These are phyloP conservation scores for Kluyveromyces marxianus DNA, from an alignment of 1,139 yeast species.

Conservation along the genomic window DNA sequence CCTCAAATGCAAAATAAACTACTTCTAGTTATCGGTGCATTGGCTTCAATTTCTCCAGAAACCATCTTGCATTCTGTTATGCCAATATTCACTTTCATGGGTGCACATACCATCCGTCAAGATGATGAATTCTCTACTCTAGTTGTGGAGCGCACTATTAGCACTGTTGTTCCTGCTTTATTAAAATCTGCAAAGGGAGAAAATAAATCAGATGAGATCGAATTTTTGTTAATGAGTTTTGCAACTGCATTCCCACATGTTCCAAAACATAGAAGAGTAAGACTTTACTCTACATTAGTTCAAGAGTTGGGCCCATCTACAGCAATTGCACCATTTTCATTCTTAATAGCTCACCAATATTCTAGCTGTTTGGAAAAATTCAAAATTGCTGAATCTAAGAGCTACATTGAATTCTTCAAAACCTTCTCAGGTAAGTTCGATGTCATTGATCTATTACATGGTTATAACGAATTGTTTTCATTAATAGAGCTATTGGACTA, in stretches of 20 bases:
- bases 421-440: conserved; percentile 61
- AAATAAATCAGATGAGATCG: conserved; percentile 56
- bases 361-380: conserved; percentile 46
- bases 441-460: conserved; percentile 59
- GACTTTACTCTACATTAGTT: conserved; percentile 70
- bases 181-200: conserved; percentile 47
- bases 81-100: conserved; percentile 99
- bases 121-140: conserved; percentile 92
- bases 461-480: conserved; percentile 48
- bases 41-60: conserved; percentile 87
- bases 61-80: conserved; percentile 88
- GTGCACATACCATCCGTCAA: conserved; percentile 93
- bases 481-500: conserved; percentile 48
- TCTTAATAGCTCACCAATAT: conserved; percentile 75
- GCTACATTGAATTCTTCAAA: conserved; percentile 62
- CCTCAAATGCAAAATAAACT: conserved; percentile 93
- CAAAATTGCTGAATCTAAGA: conserved; percentile 56
- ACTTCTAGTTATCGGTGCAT: conserved; percentile 73
- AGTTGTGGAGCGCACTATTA: conserved; percentile 87
- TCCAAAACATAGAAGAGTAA: conserved; percentile 92
- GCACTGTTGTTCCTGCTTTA: conserved; percentile 86
- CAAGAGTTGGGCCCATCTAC: conserved; percentile 63
- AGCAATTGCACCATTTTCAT: conserved; percentile 65
- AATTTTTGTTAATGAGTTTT: conserved; percentile 78
- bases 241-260: conserved; percentile 91